Evolutionary conservation across 148 eudicot species (phyloP), one percentile per base, ranked within the genome.

Genomic region (Vaccinium myrtillus): DNA sequence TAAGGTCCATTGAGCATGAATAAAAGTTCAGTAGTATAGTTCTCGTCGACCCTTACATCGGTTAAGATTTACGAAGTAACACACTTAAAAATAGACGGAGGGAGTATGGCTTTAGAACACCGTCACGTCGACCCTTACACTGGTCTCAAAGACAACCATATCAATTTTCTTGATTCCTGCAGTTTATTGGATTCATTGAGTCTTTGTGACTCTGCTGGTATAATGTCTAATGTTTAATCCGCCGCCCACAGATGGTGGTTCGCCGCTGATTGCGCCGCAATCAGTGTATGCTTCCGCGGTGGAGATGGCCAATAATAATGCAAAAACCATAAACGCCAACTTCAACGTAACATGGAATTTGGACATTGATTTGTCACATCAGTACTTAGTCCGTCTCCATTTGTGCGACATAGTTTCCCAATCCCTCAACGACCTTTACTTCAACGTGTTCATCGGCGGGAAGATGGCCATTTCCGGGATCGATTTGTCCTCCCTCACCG

Each of bases 331-430:
- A 50, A 56, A 59, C 43, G 93, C 91, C 1, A 94, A 86, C 69
- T 95, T 95, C 69, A 95, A 95, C n/a, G 84, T 95, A 0, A 88
- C 94, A 2, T 95, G 97, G 98, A 86, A 78, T 9, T 82, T 95
- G 30, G 77, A 87, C 5, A 86, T 95, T 8, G 93, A 91, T 46
- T 82, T 78, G 48, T 88, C 92, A 0, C 91, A 83, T 75, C 39
- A 90, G 11, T 90, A 95, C 85, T 83, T 95, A n/a, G 74, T 95
- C 2, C 91, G 98, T 53, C 51, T 95, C 53, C 98, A 95, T 89
- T 95, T 95, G 46, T 91, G 93, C 70, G 98, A 95, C 55, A 95
- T 95, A 16, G 91, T 95, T 9, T 94, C 97, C 85, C 87, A 90
- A 63, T 86, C 94, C 1, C 80, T 91, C 6, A 88, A 94, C 76